Base-by-base conservation (phyloP, 1,284 basidiomycete species). In the Trichosporon sp. region DNA sequence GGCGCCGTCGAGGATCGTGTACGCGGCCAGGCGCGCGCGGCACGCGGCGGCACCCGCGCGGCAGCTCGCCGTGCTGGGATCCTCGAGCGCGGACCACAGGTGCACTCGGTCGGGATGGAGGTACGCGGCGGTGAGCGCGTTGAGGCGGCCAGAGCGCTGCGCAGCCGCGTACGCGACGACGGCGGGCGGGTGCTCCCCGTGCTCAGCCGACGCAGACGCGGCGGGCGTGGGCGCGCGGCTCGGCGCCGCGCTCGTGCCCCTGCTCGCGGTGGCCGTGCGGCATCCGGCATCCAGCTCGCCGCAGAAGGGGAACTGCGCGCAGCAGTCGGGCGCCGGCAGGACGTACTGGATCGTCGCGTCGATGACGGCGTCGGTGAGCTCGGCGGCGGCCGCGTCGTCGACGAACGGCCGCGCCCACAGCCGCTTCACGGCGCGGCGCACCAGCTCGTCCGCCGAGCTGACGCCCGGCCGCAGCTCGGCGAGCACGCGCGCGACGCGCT, bases 311-410 rank as follows among this genome's bases (percentile, higher is more conserved):
- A 76, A 81, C 2, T 65, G 63, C 0, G 65, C 66, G 66, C 81
- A 81, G 65, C 81, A 82, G 2, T 65, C 70, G 0, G 65, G 68
- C n/a, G 62, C 38, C 0, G 83, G 83, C 2, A 83, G 69, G 23
- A 76, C 75, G 65, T 83, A 84, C 56, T 81, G 79, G 62, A 83
- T 77, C 1, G 81, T 82, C 9, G 81, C 76, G 51, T 82, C 79
- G 64, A 84, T 80, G 62, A 83, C 77, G 2, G 71, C 67, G 34
- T 82, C 77, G 2, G 81, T 77, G 1, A 77, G 69, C 13, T 65
- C 62, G 21, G 56, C 65, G 32, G 78, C 64, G 3, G 67, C 73
- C n/a, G 70, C 70, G 31, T 78, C 73, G 62, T 75, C 76, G n/a
- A 76, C 70, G 27, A 69, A 67, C 18, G 72, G 72, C 27, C 75